Evolutionary conservation across 2,329 filamentous ascomycete species (phyloP).

Genomic region (Aureobasidium sp.): DNA sequence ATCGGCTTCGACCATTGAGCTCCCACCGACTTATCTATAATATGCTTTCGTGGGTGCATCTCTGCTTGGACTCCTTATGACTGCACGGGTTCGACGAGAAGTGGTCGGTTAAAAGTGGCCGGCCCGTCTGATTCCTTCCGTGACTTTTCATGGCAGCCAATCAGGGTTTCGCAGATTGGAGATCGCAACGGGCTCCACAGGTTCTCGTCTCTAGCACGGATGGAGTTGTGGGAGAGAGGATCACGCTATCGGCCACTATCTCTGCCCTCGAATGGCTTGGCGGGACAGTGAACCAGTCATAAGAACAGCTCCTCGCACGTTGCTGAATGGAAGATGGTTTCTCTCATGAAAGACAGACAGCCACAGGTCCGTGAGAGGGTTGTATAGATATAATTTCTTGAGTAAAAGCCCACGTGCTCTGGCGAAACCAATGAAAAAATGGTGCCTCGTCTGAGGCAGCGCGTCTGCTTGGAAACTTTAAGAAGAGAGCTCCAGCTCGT

Average conservation of each 20-base stretch:
- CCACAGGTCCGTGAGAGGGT: constrained; percentile 2
- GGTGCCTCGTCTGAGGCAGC: constrained; percentile 14
- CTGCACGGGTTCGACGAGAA: neutral
- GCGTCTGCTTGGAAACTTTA: constrained; percentile 14
- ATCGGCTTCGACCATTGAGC: neutral
- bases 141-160: neutral
- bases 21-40: neutral
- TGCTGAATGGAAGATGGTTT: neutral
- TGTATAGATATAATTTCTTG: neutral
- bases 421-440: constrained; percentile 10
- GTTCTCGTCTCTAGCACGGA: neutral
- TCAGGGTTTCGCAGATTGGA: neutral
- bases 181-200: constrained; percentile 1
- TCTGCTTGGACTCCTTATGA: neutral
- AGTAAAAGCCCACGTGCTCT: constrained; percentile 11
- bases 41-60: neutral
- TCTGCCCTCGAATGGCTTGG: constrained; percentile 11
- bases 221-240: constrained; percentile 6
- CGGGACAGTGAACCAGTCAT: constrained; percentile 7
- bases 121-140: neutral
- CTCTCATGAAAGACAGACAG: neutral
- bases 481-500: constrained; percentile 8
- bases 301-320: constrained; percentile 13
- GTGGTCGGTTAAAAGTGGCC: neutral
- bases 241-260: constrained; percentile 11